phyloP scores from a whole-genome alignment of 1,139 yeast species.

The Kodamaea alishanica region DNA sequence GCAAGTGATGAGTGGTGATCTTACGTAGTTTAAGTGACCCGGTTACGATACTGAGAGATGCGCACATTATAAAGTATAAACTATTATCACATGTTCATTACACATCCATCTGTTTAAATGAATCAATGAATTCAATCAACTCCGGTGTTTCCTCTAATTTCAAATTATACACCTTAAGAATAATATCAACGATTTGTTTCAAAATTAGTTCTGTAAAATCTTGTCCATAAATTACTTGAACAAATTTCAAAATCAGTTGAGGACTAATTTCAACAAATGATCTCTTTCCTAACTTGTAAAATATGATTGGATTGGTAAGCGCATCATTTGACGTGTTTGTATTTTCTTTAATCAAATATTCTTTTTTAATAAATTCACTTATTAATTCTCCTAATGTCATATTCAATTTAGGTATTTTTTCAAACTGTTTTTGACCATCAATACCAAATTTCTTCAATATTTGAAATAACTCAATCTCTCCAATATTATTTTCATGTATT shows the following conservation, averaged over 20 bases:
- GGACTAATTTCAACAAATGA: constrained; percentile 36
- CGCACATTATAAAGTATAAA: no score
- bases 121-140: no score
- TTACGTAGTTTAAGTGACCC: no score
- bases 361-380: constrained; percentile 29
- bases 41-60: no score
- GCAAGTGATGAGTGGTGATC: no score
- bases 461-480: constrained; percentile 25
- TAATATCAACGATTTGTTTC: constrained; percentile 24
- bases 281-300: constrained; percentile 32
- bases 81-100: neutral
- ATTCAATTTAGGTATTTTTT: constrained; percentile 8
- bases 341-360: constrained; percentile 27
- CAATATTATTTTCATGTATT: constrained; percentile 32
- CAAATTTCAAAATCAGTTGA: constrained; percentile 23
- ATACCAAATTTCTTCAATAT: constrained; percentile 30
- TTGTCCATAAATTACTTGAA: constrained; percentile 28
- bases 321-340: constrained; percentile 8
- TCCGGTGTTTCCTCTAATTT: neutral
- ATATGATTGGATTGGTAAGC: constrained; percentile 3
- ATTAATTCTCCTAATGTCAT: constrained; percentile 25
- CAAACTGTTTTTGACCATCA: constrained; percentile 12
- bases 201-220: constrained; percentile 21
- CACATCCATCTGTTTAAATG: neutral
- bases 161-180: constrained; percentile 24